Percentiles rank a stretch among this genome's conserved stretches.
These are phyloP conservation scores for Arabis hirsuta DNA, from an alignment of 345 rosid genomes.

Conservation along the genomic window DNA sequence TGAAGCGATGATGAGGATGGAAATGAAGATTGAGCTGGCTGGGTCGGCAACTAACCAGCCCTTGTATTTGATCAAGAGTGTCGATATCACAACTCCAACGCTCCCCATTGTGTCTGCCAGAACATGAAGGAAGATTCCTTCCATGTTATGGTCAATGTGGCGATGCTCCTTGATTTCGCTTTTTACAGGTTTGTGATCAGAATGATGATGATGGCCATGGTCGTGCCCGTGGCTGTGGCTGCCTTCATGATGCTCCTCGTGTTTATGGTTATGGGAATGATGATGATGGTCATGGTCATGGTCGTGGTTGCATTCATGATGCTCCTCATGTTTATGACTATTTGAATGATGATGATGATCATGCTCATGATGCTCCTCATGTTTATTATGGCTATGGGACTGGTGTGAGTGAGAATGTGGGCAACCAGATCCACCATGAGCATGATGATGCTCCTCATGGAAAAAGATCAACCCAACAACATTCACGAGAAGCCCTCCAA, in stretches of 20 bases:
- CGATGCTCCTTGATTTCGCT: slow-evolving; percentile 44
- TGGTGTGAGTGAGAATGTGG: slow-evolving; percentile 66
- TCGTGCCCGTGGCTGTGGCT: slow-evolving; percentile 27
- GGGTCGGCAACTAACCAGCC: slow-evolving; percentile 99
- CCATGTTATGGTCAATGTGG: slow-evolving; percentile 98
- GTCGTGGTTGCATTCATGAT: slow-evolving; percentile 36
- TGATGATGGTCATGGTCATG: slow-evolving; percentile 7
- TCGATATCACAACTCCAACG: slow-evolving; percentile 91
- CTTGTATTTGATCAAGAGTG: slow-evolving; percentile 91
- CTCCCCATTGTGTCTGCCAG: slow-evolving; percentile 98
- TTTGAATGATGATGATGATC: slow-evolving; percentile 36
- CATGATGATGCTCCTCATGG: slow-evolving; percentile 99
- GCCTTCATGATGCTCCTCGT: slow-evolving; percentile 14
- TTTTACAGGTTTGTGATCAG: slow-evolving; percentile 27
- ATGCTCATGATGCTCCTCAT: slow-evolving; percentile 44
- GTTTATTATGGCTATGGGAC: slow-evolving; percentile 45
- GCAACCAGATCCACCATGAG: slow-evolving; percentile 89
- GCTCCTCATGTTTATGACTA: slow-evolving; percentile 47
- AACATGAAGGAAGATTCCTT: slow-evolving; percentile 95
- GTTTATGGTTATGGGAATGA: slow-evolving; percentile 10
- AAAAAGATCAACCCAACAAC: slow-evolving; percentile 87
- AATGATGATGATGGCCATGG: slow-evolving; percentile 38
- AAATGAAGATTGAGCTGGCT: slow-evolving; percentile 92
- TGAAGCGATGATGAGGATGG: slow-evolving; percentile 78
- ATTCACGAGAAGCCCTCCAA: slow-evolving; percentile 96